A percentile compares a stretch with the other conserved stretches of the same genome.
These are phyloP conservation scores for Panicum miliaceum DNA, from an alignment of 176 grass and related monocot species.

Conservation along the genomic window DNA sequence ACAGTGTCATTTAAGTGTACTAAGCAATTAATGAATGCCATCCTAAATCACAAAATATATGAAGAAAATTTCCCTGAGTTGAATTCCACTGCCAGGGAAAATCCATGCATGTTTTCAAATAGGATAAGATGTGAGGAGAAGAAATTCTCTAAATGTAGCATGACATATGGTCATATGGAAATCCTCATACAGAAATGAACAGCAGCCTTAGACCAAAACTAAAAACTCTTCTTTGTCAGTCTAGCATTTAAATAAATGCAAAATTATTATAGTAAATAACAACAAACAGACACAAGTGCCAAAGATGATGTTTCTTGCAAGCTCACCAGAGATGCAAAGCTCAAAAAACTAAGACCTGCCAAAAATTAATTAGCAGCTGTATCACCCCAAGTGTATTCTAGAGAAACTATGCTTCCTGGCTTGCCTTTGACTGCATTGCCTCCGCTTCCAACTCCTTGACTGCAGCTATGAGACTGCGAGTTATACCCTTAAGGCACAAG, in stretches of 20 bases:
- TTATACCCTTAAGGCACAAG: conserved; percentile 63
- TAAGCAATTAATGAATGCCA: not conserved
- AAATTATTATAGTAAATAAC: conserved; percentile 51
- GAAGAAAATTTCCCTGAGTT: not conserved
- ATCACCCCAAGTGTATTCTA: conserved; percentile 21
- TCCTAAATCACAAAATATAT: conserved; percentile 3
- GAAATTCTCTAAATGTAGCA: not conserved
- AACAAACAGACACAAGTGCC: conserved; percentile 45
- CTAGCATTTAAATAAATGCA: conserved; percentile 56
- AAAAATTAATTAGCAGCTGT: conserved; percentile 37
- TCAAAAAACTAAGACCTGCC: conserved; percentile 36
- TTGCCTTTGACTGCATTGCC: conserved; percentile 55
- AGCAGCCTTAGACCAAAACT: conserved; percentile 40
- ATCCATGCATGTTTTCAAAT: not conserved
- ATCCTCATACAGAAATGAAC: not conserved
- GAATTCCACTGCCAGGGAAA: conserved; percentile 1
- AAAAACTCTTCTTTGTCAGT: conserved; percentile 34
- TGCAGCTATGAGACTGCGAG: conserved; percentile 77
- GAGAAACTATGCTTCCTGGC: conserved; percentile 60
- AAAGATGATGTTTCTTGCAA: conserved; percentile 44
- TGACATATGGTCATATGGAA: not conserved
- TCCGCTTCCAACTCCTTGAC: conserved; percentile 89
- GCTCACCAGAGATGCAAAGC: conserved; percentile 40
- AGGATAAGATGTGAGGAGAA: not conserved
- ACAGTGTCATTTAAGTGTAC: not conserved